phyloP scores from a whole-genome alignment of 176 grass and related monocot species.

The Juncus effusus region DNA sequence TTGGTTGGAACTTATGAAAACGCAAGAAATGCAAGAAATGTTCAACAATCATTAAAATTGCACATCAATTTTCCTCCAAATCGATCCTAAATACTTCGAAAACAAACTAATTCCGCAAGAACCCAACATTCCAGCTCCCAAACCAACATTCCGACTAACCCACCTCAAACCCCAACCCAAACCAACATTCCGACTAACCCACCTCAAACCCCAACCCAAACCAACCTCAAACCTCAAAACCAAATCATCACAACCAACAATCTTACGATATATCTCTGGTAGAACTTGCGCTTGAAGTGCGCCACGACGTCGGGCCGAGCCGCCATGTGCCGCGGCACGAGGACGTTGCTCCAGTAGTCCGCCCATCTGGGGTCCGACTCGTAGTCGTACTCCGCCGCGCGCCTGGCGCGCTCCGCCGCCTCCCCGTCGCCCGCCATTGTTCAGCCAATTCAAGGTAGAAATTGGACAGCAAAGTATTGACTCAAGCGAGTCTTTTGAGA shows the following conservation, averaged over 20 bases:
- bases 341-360: conserved; percentile 90
- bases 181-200: conserved; percentile 4
- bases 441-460: conserved; percentile 1
- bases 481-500: conserved; percentile 2
- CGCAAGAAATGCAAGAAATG: too few species aligned
- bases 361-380: conserved; percentile 84
- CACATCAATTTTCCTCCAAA: too few species aligned
- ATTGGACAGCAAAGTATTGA: background rate
- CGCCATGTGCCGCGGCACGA: conserved; percentile 72
- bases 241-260: background rate
- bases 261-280: conserved; percentile 69
- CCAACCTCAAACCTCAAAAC: background rate
- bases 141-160: conserved; percentile 4
- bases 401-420: conserved; percentile 56
- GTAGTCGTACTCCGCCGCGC: conserved; percentile 84
- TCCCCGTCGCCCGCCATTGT: conserved; percentile 24
- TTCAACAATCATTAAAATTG: too few species aligned
- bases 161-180: background rate
- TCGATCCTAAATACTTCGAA: too few species aligned
- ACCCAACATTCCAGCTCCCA: background rate
- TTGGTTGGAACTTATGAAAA: too few species aligned
- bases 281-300: conserved; percentile 96
- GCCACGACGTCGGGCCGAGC: conserved; percentile 70
- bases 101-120: background rate
- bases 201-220: background rate